Evolutionary conservation across 805 yeast species (phyloP), one percentile per base, ranked within the genome.

Genomic region (Candida chilensis): DNA sequence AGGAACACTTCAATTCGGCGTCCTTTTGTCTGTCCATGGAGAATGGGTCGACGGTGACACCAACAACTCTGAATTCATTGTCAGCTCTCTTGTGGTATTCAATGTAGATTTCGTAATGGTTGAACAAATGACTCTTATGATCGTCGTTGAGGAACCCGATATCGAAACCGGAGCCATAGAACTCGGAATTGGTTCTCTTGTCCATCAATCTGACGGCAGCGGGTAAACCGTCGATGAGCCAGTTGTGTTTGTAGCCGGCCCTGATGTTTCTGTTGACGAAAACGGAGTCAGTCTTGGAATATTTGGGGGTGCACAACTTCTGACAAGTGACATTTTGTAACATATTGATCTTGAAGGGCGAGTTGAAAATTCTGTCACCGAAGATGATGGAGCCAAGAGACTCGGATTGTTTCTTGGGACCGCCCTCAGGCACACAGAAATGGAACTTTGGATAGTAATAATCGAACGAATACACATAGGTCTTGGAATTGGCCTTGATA

Each of bases 191-290:
- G 4, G 90, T 78, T 44, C 72, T 69, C 32, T 51, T 49, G 44
- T 83, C 90, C 28, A 53, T 48, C 16, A 75, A 58, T 30, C 54
- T 48, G 45, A 71, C 75, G 4, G 95, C 95, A 5, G 87, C 94
- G 8, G 98, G 98, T 42, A 92, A 71, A 2, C 96, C 96, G 52
- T 92, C 98, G 34, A 92, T 60, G 31, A 88, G 64, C 97, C 97
- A 90, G 52, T 90, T 90, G 54, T 85, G 84, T 47, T 69, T 73
- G 53, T 84, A 92, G 3, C 87, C 88, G 28, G 88, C 85, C 40
- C 77, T 67, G 41, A 92, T 82, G 45, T 82, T 72, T 44, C 82
- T 69, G 48, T 79, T 78, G 29, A 88, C 82, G 48, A 90, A 88
- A 4, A 67, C 64, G 3, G 84, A 69, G 48, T 86, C 95, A 2